Evolutionary conservation across 768 basidiomycete species (phyloP), one percentile per base, ranked within the genome.

Genomic region (Vishniacozyma victoriae): DNA sequence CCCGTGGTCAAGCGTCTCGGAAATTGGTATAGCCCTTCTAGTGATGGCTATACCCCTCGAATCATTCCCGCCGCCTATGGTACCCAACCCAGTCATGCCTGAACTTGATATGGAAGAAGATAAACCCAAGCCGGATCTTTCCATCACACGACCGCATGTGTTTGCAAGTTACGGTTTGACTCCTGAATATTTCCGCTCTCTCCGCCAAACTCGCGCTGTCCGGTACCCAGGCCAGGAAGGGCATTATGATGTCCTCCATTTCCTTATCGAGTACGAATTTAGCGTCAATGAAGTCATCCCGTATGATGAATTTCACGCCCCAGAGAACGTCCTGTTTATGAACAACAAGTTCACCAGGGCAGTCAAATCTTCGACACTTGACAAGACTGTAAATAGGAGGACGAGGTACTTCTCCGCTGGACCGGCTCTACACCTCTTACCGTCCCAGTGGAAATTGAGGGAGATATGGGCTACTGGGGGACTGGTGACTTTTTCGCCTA

Each of bases 401-500:
- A 33, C 29, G 9, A 33, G n/a, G n/a, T 38, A 7, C 18, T 18
- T 7, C 37, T 18, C 18, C 18, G 19, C 37, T 38, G 37, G 19
- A 18, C 37, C 19, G 18, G 9, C 37, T 38, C 37, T 38, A 11
- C 37, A 20, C 9, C 37, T 38, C 18, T 18, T 18, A 38, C 37
- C 14, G 14, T 20, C 41, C 18, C 41, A 44, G 22, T 33, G 29
- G 29, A 33, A 9, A 33, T 9, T n/a, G n/a, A 9, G 29, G n/a
- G 29, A 33, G n/a, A n/a, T 33, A 33, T 33, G 29, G 29, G 20
- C 19, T 1, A 39, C 35, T n/a, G 63, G 63, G 9, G 60, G 57
- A 11, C 41, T 65, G 9, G 57, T 65, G 16, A 61, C 63, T 0
- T 65, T 65, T 47, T 59, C 57, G 1, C 63, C 63, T 14, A 50